Evolutionary conservation across 768 basidiomycete species (phyloP), one percentile per base, ranked within the genome.

Genomic region (Pisolithus sp.): DNA sequence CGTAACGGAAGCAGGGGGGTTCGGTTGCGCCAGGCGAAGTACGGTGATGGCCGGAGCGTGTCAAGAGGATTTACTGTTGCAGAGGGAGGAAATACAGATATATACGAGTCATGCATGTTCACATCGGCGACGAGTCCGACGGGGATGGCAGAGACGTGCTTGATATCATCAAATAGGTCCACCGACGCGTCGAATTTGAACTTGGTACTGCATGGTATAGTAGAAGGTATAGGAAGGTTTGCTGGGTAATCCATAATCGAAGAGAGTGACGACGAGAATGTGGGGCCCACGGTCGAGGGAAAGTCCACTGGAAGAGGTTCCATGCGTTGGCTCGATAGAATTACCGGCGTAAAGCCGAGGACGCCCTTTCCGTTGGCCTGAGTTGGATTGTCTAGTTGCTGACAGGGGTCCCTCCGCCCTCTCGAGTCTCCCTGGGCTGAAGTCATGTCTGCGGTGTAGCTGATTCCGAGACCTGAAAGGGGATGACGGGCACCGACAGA

Each of bases 1-100:
- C 9, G 30, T 10, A 30, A 30, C 10, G 34, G 34, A 34, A 34
- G 34, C 34, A 34, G 34, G 12, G 34, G 34, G 5, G 34, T 34
- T 34, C 5, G 34, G 15, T 15, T 15, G 34, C 4, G 34, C 34
- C 12, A 15, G 12, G 5, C 34, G 13, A 5, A 12, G 20, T 21
- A 10, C 20, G 18, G 23, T 42, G 20, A 13, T 10, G 41, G 45
- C 26, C 37, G 18, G 31, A 52, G 58, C 20, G 73, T 68, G 30
- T 74, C 70, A 30, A 69, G 54, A 20, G 77, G 76, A 57, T 78
- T 69, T 46, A 79, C 63, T 26, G 71, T 65, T 5, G 55, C 39
- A 37, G 54, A 51, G 28, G 58, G 58, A 4, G 53, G 31, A 7
- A 61, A 57, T 24, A 51, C 52, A 17, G 53, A 49, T 23, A 59